Conservation (phyloP, 1,139 yeast genomes). For the Saccharomyces uvarum region DNA sequence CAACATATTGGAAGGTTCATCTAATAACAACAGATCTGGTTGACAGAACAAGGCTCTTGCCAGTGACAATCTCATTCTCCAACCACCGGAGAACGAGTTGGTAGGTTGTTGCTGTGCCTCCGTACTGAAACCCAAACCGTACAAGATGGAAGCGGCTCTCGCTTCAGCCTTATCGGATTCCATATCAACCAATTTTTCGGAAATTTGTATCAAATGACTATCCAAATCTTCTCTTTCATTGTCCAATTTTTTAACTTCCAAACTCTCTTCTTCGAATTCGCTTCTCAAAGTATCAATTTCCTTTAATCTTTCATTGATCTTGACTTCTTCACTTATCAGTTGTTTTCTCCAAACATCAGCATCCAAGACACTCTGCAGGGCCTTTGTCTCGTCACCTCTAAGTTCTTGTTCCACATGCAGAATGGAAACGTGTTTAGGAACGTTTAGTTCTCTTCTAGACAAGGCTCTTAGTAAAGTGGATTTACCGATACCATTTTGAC, state of each 20-base stretch:
- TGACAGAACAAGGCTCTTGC: slow-evolving; percentile 97
- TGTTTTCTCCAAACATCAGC: slow-evolving; percentile 99
- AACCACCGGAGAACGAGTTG: slow-evolving; percentile 95
- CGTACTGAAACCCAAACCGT: slow-evolving; percentile 85
- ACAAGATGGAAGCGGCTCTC: slow-evolving; percentile 90
- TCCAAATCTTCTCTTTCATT: slow-evolving; percentile 85
- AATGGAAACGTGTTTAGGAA: slow-evolving; percentile 91
- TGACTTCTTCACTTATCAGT: slow-evolving; percentile 64
- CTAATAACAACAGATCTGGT: slow-evolving; percentile 84
- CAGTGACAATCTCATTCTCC: slow-evolving; percentile 98
- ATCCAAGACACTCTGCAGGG: slow-evolving; percentile 87
- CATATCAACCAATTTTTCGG: slow-evolving; percentile 78
- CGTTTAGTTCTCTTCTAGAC: slow-evolving; percentile 84
- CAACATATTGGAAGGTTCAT: slow-evolving; percentile 99
- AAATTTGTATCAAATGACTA: slow-evolving; percentile 65
- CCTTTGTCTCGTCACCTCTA: slow-evolving; percentile 83
- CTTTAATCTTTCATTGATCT: slow-evolving; percentile 62
- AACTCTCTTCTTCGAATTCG: slow-evolving; percentile 76
- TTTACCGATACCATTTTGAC: slow-evolving; percentile 99
- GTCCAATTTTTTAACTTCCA: slow-evolving; percentile 73
- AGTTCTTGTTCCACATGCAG: slow-evolving; percentile 97
- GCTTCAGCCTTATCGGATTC: slow-evolving; percentile 97
- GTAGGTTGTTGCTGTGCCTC: slow-evolving; percentile 80
- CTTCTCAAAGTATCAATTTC: slow-evolving; percentile 64
- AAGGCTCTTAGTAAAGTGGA: slow-evolving; percentile 86